Percentiles rank a stretch among this genome's conserved stretches.
phyloP scores from a whole-genome alignment of 2,329 filamentous ascomycete species.

The Fusarium sp. region DNA sequence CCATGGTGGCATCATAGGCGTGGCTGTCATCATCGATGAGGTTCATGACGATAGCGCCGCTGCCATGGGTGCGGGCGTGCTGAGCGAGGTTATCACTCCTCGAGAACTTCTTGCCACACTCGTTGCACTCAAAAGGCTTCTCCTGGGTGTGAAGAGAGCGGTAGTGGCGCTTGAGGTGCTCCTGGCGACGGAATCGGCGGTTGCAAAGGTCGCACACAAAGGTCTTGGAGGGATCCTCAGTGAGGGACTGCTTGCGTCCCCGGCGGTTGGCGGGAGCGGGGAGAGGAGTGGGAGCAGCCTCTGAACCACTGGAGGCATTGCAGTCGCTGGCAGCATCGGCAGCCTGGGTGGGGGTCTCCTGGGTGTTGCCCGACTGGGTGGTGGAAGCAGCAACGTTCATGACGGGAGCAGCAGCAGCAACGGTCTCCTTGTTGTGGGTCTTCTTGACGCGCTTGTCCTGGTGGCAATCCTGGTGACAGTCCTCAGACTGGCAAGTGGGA shows the following conservation, averaged over 20 bases:
- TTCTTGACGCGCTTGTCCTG: constrained; percentile 69
- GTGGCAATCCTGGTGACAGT: constrained; percentile 62
- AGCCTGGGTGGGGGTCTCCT: constrained; percentile 50
- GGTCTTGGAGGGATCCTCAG: constrained; percentile 97
- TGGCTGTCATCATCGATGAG: constrained; percentile 76
- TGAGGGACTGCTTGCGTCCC: constrained; percentile 97
- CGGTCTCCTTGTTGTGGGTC: constrained; percentile 57
- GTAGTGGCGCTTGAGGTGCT: constrained; percentile 98
- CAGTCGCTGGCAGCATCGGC: constrained; percentile 52
- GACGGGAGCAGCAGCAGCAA: constrained; percentile 48
- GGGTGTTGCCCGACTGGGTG: constrained; percentile 48
- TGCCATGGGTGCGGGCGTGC: constrained; percentile 93
- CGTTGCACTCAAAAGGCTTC: constrained; percentile 97
- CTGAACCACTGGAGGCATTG: constrained; percentile 56
- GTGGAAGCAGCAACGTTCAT: constrained; percentile 55
- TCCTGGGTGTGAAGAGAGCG: constrained; percentile 97
- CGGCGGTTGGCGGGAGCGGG: constrained; percentile 82
- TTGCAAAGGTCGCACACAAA: constrained; percentile 98
- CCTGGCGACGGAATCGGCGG: constrained; percentile 96
- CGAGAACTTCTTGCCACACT: constrained; percentile 99
- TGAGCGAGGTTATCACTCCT: constrained; percentile 97
- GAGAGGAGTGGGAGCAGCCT: constrained; percentile 53
- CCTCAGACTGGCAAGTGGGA: constrained; percentile 52
- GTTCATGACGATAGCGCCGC: constrained; percentile 90
- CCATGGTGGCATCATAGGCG: constrained; percentile 55